Conservation (phyloP, 345 rosid species). For the Atalantia buxifolia region DNA sequence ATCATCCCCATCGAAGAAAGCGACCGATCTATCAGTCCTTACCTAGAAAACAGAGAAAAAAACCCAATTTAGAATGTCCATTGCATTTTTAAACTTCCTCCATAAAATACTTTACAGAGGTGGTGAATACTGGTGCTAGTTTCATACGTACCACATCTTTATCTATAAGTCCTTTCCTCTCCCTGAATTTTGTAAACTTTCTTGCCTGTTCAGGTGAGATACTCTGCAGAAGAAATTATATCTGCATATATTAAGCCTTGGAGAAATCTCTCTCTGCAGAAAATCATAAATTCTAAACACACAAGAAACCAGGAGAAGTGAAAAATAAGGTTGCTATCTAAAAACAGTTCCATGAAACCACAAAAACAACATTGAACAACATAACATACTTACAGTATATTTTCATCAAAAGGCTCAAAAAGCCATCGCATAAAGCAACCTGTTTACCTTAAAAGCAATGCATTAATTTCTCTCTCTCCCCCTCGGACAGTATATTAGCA, state of each 20-base stretch:
- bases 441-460: background rate
- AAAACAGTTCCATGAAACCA: background rate
- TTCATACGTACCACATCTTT: constrained; percentile 86
- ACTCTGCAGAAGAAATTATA: constrained; percentile 51
- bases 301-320: background rate
- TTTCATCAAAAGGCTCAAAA: background rate
- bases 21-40: constrained; percentile 82
- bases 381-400: background rate
- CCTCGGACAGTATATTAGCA: background rate
- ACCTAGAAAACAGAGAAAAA: constrained; percentile 48
- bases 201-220: constrained; percentile 89
- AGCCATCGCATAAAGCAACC: background rate
- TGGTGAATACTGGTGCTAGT: background rate
- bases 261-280: background rate
- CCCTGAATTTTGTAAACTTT: constrained; percentile 91
- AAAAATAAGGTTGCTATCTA: background rate
- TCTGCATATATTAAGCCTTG: constrained; percentile 13
- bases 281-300: background rate
- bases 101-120: background rate
- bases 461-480: background rate
- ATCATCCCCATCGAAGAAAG: constrained; percentile 87
- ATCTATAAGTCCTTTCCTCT: constrained; percentile 85
- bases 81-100: background rate
- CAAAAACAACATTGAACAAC: background rate
- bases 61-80: background rate